A percentile compares a stretch with the other conserved stretches of the same genome.
Evolutionary conservation across 305 asterid species (phyloP).

Genomic region (Caryopteris hybrid): DNA sequence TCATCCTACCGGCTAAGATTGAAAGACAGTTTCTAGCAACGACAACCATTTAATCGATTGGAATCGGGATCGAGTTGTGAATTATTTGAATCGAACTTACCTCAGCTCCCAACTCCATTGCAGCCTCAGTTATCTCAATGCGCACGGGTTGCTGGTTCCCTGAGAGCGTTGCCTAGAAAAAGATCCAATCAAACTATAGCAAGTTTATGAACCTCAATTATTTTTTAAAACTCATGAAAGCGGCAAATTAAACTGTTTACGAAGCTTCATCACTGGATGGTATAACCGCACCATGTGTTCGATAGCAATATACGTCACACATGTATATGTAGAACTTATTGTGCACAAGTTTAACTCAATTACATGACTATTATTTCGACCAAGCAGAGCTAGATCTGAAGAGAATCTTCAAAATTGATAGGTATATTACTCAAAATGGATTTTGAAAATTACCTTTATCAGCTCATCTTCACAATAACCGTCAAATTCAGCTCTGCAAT

Average conservation of each 20-base stretch:
- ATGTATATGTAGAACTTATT: too few relatives aligned
- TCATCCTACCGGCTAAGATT: neutral
- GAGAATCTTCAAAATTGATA: neutral
- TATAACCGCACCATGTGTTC: neutral
- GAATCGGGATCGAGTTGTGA: neutral
- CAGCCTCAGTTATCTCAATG: slow-evolving; percentile 92
- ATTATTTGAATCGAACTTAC: slow-evolving; percentile 36
- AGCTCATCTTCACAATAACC: slow-evolving; percentile 93
- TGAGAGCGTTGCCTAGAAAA: slow-evolving; percentile 72
- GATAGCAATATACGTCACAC: too few relatives aligned
- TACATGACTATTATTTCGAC: neutral
- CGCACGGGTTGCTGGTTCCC: slow-evolving; percentile 95
- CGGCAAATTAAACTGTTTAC: too few relatives aligned
- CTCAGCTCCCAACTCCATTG: slow-evolving; percentile 89
- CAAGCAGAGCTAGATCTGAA: neutral
- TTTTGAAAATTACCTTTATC: slow-evolving; percentile 55
- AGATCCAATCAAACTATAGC: slow-evolving; percentile 12
- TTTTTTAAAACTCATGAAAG: too few relatives aligned
- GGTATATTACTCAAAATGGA: neutral
- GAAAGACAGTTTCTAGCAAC: neutral
- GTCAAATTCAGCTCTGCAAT: slow-evolving; percentile 91
- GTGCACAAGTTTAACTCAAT: too few relatives aligned
- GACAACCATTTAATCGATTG: neutral
- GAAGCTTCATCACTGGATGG: too few relatives aligned
- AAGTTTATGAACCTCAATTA: neutral